Percentiles rank a stretch among this genome's conserved stretches.
Evolutionary conservation across 805 yeast genomes (phyloP).

Genomic region (Lipomyces mesembrius): DNA sequence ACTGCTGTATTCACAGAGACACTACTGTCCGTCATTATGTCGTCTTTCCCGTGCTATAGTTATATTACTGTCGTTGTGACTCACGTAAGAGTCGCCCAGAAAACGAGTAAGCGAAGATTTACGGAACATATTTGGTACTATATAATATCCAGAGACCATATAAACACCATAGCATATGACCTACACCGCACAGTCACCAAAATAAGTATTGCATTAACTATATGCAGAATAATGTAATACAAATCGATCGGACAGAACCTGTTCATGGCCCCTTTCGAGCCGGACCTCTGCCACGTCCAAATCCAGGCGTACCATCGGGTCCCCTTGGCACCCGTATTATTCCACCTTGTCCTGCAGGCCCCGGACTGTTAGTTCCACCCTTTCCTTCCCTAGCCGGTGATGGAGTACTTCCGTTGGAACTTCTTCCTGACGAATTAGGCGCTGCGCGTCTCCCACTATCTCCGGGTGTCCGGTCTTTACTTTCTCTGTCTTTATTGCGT

Average conservation of each 20-base stretch:
- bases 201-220: not conserved
- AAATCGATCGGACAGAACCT: not conserved
- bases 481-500: not conserved
- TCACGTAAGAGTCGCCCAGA: not conserved
- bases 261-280: not conserved
- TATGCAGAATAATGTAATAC: not conserved
- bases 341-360: not conserved
- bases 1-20: too few relatives aligned
- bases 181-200: not conserved
- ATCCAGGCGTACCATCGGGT: constrained; percentile 22
- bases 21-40: too few relatives aligned
- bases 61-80: too few relatives aligned
- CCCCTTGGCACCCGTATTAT: constrained; percentile 18
- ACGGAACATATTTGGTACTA: not conserved
- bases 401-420: not conserved
- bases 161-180: not conserved
- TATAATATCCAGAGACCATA: not conserved
- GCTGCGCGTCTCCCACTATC: constrained; percentile 1
- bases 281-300: not conserved
- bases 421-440: not conserved
- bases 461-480: not conserved
- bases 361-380: not conserved
- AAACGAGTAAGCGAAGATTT: not conserved
- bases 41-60: too few relatives aligned
- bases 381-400: not conserved